Conservation (phyloP, 2,329 filamentous ascomycete species). For the Aspergillus latus region DNA sequence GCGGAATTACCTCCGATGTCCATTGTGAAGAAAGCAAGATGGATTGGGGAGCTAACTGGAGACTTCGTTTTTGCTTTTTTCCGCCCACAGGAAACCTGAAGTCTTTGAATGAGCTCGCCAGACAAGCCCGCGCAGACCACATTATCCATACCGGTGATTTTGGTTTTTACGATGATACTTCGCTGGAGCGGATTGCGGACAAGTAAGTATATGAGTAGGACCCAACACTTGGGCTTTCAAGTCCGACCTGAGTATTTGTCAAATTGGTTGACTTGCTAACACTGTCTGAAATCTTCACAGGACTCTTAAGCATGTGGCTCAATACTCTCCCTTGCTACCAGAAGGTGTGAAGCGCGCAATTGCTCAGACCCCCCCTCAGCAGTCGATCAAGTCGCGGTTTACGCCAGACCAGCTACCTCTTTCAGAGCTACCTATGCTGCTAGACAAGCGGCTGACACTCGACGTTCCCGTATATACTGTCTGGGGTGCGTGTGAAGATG, state of each 20-base stretch:
- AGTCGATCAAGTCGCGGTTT: constrained; percentile 78
- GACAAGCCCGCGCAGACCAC: constrained; percentile 90
- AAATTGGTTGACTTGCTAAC: constrained; percentile 20
- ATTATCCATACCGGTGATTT: constrained; percentile 99
- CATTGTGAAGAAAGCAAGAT: background rate
- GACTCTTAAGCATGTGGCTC: constrained; percentile 95
- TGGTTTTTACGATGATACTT: constrained; percentile 96
- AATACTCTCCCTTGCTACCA: constrained; percentile 92
- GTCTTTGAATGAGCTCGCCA: constrained; percentile 94
- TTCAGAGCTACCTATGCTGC: constrained; percentile 85
- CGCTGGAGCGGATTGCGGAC: constrained; percentile 93
- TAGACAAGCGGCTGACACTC: constrained; percentile 83
- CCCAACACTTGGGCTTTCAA: background rate
- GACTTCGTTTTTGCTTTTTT: constrained; percentile 18
- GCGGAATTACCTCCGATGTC: background rate
- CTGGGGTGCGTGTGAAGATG: constrained; percentile 98
- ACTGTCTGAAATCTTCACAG: constrained; percentile 47
- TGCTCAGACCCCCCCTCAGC: constrained; percentile 65
- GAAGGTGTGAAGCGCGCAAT: constrained; percentile 69
- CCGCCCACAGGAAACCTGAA: constrained; percentile 74
- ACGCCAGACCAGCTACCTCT: constrained; percentile 78
- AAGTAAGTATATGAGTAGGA: constrained; percentile 64
- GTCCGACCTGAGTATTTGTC: background rate
- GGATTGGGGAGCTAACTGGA: constrained; percentile 20
- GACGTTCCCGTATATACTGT: constrained; percentile 98